Conservation (phyloP, 1,284 basidiomycete species). For the Cutaneotrichosporon cyanovorans region DNA sequence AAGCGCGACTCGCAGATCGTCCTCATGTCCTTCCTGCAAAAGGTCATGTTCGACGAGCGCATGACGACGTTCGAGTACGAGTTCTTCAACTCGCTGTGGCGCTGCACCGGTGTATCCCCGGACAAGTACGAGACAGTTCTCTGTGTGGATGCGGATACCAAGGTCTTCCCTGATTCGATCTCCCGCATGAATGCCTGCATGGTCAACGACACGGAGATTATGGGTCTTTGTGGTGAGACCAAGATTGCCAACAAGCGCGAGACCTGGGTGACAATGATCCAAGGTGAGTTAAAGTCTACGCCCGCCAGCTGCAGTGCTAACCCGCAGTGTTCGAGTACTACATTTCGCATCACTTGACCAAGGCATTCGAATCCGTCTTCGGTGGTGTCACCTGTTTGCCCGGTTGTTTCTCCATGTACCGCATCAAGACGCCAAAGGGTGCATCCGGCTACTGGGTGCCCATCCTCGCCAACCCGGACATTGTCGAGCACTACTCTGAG, state of each 20-base stretch:
- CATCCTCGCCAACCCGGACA: slow-evolving; percentile 92
- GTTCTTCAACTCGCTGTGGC: slow-evolving; percentile 95
- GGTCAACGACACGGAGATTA: slow-evolving; percentile 92
- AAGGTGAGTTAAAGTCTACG: slow-evolving; percentile 52
- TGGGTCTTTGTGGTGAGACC: slow-evolving; percentile 98
- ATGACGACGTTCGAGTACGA: slow-evolving; percentile 99
- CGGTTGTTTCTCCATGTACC: slow-evolving; percentile 99
- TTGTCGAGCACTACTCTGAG: slow-evolving; percentile 96
- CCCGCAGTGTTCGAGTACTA: slow-evolving; percentile 94
- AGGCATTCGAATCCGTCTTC: slow-evolving; percentile 99
- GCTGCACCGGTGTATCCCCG: slow-evolving; percentile 87
- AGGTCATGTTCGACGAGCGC: slow-evolving; percentile 98
- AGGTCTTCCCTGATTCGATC: slow-evolving; percentile 90
- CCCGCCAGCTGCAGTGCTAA: not conserved
- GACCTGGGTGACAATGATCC: slow-evolving; percentile 95
- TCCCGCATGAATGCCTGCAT: slow-evolving; percentile 89
- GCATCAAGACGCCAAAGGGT: slow-evolving; percentile 94
- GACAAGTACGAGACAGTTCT: slow-evolving; percentile 94
- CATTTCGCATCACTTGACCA: slow-evolving; percentile 97
- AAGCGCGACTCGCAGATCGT: slow-evolving; percentile 98
- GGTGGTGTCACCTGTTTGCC: slow-evolving; percentile 99
- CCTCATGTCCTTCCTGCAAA: slow-evolving; percentile 94
- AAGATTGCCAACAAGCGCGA: slow-evolving; percentile 98
- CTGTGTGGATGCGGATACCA: slow-evolving; percentile 98
- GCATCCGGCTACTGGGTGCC: slow-evolving; percentile 93